Evolutionary conservation across 1,284 basidiomycete species (phyloP), one percentile per base, ranked within the genome.

Genomic region (Inonotus obliquus): DNA sequence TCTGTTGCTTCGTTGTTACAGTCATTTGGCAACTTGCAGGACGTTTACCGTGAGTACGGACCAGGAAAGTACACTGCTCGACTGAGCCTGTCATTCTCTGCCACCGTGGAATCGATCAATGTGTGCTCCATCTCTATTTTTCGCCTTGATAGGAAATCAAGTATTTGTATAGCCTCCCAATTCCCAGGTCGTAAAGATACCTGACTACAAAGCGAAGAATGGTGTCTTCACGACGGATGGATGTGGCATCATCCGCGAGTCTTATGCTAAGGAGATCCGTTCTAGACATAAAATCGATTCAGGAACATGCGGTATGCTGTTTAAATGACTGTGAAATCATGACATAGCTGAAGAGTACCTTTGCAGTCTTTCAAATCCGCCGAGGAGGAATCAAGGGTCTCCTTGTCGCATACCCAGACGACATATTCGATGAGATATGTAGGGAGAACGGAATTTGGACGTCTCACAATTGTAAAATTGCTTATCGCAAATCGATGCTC

Each of bases 61-160:
- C 65, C 66, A 23, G 70, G 70, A 0, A 72, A 70, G 61, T 72
- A 69, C 45, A 59, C 66, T 2, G 70, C 70, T 25, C 59, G 70
- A 19, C 29, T 70, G 2, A 67, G 67, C 2, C 58, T 72, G 19
- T 68, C 67, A 0, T 72, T 72, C 60, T 70, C 70, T 0, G 66
- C 68, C 1, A 69, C 70, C 0, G 41, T 56, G 11, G 47, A 59
- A 9, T 57, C 64, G 2, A 11, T 67, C 48, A 55, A 67, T 64
- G 64, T 68, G 35, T 7, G 45, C n/a, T 58, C 3, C 13, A n/a
- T 44, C 41, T 44, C 41, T n/a, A n/a, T 21, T 21, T 7, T 44
- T 4, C 19, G 19, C 11, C 17, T 44, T 11, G 11, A 37, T n/a
- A 3, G 14, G 32, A 48, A 54, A 4, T 52, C 54, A n/a, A 13